These are phyloP conservation scores for Coniochaeta prunicola DNA, from an alignment of 2,329 filamentous ascomycete species.

Conservation along the genomic window DNA sequence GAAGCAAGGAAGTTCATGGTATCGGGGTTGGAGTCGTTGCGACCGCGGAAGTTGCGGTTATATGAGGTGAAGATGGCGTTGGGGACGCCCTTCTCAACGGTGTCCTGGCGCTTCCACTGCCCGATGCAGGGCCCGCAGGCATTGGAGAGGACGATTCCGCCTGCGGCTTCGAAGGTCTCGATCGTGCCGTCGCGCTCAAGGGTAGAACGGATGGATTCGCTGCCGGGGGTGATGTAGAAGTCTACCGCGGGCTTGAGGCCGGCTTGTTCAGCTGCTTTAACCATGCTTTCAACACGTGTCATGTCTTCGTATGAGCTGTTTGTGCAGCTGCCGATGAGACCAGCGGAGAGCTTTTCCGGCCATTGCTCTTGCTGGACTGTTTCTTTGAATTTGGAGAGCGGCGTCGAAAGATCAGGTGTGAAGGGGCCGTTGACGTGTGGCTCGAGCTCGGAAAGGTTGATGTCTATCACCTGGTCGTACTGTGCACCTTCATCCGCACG, in stretches of 20 bases:
- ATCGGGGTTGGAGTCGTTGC: constrained; percentile 91
- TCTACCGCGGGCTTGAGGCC: constrained; percentile 82
- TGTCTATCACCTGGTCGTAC: constrained; percentile 87
- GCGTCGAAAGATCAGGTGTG: constrained; percentile 90
- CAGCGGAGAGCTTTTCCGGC: constrained; percentile 86
- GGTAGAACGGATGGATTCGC: constrained; percentile 93
- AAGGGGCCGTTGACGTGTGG: constrained; percentile 97
- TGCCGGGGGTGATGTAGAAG: constrained; percentile 95
- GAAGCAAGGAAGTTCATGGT: constrained; percentile 99
- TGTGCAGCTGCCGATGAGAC: constrained; percentile 94
- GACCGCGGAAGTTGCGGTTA: constrained; percentile 96
- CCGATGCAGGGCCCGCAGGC: constrained; percentile 92
- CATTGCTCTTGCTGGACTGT: constrained; percentile 78
- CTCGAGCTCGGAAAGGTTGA: constrained; percentile 84
- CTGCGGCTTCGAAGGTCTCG: constrained; percentile 75
- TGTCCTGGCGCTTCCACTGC: constrained; percentile 90
- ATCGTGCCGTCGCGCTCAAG: constrained; percentile 84
- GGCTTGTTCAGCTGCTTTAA: constrained; percentile 84
- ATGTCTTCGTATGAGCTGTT: constrained; percentile 99
- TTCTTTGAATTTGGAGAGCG: constrained; percentile 82
- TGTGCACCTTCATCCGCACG: constrained; percentile 72
- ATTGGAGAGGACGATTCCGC: constrained; percentile 86
- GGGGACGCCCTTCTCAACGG: constrained; percentile 70
- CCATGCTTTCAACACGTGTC: constrained; percentile 87
- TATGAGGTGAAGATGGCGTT: constrained; percentile 97